A percentile compares a stretch with the other conserved stretches of the same genome.
Conservation (phyloP, 495 filamentous ascomycete genomes). For the Tetracladium marchalianum region DNA sequence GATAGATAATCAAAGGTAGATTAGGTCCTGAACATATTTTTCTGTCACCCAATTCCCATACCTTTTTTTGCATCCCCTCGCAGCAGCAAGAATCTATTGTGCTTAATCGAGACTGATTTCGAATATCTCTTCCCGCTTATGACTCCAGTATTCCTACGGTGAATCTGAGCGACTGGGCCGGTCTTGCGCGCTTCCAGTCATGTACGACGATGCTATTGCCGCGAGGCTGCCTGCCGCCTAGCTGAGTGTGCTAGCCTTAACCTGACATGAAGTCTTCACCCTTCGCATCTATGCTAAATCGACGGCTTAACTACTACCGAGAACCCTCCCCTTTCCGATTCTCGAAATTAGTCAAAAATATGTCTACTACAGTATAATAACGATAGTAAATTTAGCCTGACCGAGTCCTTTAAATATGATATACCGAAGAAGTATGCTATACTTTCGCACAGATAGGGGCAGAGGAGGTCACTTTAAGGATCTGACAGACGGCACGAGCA, state of each 20-base stretch:
- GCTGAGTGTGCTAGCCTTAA: constrained; percentile 13
- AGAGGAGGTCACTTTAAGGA: constrained; percentile 18
- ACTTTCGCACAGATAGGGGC: constrained; percentile 14
- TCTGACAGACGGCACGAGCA: constrained; percentile 2
- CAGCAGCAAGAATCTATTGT: constrained; percentile 1
- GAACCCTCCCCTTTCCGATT: constrained; percentile 5
- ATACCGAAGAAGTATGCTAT: constrained; percentile 8
- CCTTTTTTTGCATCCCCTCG: neutral
- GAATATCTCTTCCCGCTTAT: constrained; percentile 5
- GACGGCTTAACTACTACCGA: constrained; percentile 5
- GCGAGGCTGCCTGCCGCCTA: constrained; percentile 9
- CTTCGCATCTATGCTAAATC: constrained; percentile 10
- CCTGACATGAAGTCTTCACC: constrained; percentile 8
- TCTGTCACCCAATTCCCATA: neutral
- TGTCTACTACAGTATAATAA: constrained; percentile 1
- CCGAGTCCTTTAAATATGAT: neutral
- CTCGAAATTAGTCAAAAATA: constrained; percentile 11
- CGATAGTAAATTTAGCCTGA: constrained; percentile 6
- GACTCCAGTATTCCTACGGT: constrained; percentile 4
- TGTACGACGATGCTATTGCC: constrained; percentile 1
- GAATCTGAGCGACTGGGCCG: constrained; percentile 1
- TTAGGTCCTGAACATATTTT: constrained; percentile 1
- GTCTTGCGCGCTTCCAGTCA: neutral
- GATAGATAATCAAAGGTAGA: constrained; percentile 3
- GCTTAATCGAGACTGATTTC: constrained; percentile 3